Percentiles rank a stretch among this genome's conserved stretches.
These are phyloP conservation scores for Salix dunnii DNA, from an alignment of 345 rosid genomes.

Conservation along the genomic window DNA sequence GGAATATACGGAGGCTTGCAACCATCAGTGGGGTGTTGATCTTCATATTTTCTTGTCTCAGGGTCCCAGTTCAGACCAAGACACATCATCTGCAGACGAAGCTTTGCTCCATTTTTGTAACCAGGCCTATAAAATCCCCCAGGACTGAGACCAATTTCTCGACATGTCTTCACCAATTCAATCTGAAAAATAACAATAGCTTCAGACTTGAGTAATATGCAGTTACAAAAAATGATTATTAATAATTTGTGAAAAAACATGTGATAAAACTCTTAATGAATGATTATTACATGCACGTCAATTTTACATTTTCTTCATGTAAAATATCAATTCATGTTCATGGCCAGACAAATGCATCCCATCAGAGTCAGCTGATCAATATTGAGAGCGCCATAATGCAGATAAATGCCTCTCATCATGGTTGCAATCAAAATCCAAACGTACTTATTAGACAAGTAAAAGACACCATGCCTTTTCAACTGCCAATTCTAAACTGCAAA, in stretches of 20 bases:
- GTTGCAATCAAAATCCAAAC: neutral
- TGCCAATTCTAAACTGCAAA: neutral
- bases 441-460: neutral
- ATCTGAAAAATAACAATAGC: neutral
- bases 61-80: conserved; percentile 26
- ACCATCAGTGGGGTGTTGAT: conserved; percentile 1
- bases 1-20: conserved; percentile 12
- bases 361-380: neutral
- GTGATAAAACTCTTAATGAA: neutral
- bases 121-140: conserved; percentile 20
- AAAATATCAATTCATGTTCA: no score
- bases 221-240: neutral
- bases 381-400: neutral
- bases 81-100: conserved; percentile 23
- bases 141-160: conserved; percentile 13
- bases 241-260: neutral
- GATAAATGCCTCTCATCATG: neutral
- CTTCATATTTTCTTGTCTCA: conserved; percentile 16
- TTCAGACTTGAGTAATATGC: neutral
- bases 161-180: conserved; percentile 17
- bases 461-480: neutral
- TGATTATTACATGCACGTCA: no score
- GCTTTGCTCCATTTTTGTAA: conserved; percentile 18
- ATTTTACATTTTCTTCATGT: no score
- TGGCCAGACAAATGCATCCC: neutral